Evolutionary conservation across 768 basidiomycete species (phyloP), one percentile per base, ranked within the genome.

Genomic region (Hygrocybe coccinea): DNA sequence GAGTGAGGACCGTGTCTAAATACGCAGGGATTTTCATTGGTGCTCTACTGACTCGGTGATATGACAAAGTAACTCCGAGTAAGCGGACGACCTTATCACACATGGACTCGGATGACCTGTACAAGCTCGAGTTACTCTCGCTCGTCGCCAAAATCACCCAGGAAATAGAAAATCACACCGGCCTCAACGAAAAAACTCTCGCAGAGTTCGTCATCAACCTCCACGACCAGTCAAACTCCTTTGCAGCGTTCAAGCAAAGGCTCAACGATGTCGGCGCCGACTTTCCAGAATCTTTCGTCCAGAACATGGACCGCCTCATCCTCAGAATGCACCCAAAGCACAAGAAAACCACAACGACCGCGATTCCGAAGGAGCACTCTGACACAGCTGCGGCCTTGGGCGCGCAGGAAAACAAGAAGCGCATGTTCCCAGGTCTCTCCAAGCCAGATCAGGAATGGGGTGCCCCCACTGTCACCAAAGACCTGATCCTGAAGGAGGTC

Each of bases 301-400:
- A 94, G 69, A 95, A 87, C 65, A 82, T 98, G 34, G 95, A 99
- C 74, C 89, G 97, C 17, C 82, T 98, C 51, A 91, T 99, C 62
- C 81, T 97, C 53, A 90, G 82, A 55, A 83, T 97, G 79, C 95
- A 99, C 64, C 97, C 95, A 1, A 97, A 93, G 65, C 88, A 97
- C 76, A 97, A 91, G 78, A 90, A 90, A 70, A 81, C 81, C 67
- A 71, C 74, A 34, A 76, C 73, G 41, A 74, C 76, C 25, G 66
- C 70, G 21, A 53, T 64, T 15, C 69, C 69, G 21, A 75, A 76
- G 52, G 76, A 72, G 36, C 73, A 75, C 46, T 54, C 61, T 8
- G 68, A 64, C 14, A 66, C 64, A 34, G 74, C 69, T 38, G 65
- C 65, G 15, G 71, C 65, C 48, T 37, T 82, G 43, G 75, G 76